A percentile compares a stretch with the other conserved stretches of the same genome.
Conservation (phyloP, 2,329 filamentous ascomycete genomes). For the Xylaria sp. region DNA sequence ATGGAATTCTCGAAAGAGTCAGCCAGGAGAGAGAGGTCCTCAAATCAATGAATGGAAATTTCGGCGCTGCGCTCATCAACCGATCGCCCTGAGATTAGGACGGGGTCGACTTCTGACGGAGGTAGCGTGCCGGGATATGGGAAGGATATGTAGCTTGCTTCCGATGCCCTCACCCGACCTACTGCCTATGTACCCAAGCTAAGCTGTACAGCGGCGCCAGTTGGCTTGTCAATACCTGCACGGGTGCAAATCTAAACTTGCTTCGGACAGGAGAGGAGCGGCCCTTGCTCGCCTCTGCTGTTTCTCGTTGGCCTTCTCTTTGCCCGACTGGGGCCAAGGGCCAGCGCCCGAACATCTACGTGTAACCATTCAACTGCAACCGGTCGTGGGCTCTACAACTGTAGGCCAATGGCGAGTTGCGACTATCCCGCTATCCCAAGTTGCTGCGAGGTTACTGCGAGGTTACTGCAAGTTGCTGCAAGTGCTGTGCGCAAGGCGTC, state of each 20-base stretch:
- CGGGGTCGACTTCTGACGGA: slow-evolving; percentile 17
- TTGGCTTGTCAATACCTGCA: background rate
- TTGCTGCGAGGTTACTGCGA: no score
- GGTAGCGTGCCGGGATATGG: slow-evolving; percentile 21
- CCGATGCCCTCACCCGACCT: background rate
- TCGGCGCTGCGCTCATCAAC: background rate
- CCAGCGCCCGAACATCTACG: slow-evolving; percentile 7
- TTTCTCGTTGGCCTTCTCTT: slow-evolving; percentile 6
- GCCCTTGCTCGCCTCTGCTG: slow-evolving; percentile 7
- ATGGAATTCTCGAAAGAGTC: background rate
- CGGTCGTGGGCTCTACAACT: background rate
- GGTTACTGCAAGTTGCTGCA: background rate
- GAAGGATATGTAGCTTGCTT: slow-evolving; percentile 16
- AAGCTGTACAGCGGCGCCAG: background rate
- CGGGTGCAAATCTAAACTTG: background rate
- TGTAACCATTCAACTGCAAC: background rate
- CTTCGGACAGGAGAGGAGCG: no score
- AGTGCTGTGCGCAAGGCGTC: background rate
- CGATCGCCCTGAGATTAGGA: slow-evolving; percentile 27
- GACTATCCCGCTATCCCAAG: background rate
- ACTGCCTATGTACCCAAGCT: background rate
- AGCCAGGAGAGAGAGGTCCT: slow-evolving; percentile 20
- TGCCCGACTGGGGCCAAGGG: slow-evolving; percentile 19
- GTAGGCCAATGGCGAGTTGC: background rate
- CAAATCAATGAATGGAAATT: slow-evolving; percentile 10